Percentiles rank a stretch among this genome's conserved stretches.
Evolutionary conservation across 208 protist genomes (phyloP).

Genomic region (Trypanosoma boissoni): DNA sequence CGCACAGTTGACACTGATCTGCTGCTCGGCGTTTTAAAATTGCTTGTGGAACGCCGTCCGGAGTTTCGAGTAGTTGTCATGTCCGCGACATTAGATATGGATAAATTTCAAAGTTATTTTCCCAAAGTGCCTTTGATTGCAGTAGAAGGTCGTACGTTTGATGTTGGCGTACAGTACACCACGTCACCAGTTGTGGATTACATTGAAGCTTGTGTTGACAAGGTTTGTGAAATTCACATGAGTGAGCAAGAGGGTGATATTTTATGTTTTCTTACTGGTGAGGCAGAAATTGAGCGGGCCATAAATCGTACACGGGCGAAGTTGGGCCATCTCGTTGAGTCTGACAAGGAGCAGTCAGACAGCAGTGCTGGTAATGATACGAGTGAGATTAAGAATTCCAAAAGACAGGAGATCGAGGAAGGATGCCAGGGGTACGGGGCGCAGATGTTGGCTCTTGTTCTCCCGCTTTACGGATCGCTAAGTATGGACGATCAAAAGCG

Average conservation of each 20-base stretch:
- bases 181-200: slow-evolving; percentile 92
- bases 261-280: slow-evolving; percentile 88
- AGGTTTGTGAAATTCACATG: slow-evolving; percentile 68
- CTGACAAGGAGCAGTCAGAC: slow-evolving; percentile 4
- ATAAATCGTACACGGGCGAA: slow-evolving; percentile 30
- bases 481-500: slow-evolving; percentile 70
- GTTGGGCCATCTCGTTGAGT: slow-evolving; percentile 11
- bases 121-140: slow-evolving; percentile 93
- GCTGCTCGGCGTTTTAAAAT: slow-evolving; percentile 97
- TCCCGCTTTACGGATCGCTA: slow-evolving; percentile 83
- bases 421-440: too few relatives aligned
- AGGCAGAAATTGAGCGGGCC: slow-evolving; percentile 83
- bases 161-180: slow-evolving; percentile 82
- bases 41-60: slow-evolving; percentile 38
- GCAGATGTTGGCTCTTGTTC: slow-evolving; percentile 41
- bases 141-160: slow-evolving; percentile 96
- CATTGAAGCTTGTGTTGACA: slow-evolving; percentile 65
- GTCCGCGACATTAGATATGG: slow-evolving; percentile 96
- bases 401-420: too few relatives aligned
- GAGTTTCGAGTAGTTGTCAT: slow-evolving; percentile 95
- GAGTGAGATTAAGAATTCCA: too few relatives aligned
- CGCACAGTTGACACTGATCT: slow-evolving; percentile 98
- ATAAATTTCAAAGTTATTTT: slow-evolving; percentile 98
- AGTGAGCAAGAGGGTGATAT: slow-evolving; percentile 74
- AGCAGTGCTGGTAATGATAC: not conserved